Conservation (phyloP, 768 basidiomycete genomes). For the Boletus rubroflammeus region DNA sequence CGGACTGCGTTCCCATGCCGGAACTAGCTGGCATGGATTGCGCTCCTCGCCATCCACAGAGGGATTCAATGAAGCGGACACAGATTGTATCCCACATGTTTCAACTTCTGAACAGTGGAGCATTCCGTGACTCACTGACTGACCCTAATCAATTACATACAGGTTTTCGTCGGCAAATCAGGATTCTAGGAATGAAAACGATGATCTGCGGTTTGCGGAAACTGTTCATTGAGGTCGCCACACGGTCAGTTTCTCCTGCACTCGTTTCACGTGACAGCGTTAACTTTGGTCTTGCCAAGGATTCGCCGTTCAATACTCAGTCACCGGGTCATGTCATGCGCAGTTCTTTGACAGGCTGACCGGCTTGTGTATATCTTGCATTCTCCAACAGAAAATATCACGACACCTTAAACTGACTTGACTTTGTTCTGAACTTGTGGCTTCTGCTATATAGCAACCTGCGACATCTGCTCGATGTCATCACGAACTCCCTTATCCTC, state of each 20-base stretch:
- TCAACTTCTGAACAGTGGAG: too few species aligned
- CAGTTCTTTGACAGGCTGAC: neutral
- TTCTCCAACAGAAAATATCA: neutral
- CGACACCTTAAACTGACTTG: neutral
- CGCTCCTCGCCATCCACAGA: too few species aligned
- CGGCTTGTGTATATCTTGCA: neutral
- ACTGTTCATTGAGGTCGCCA: neutral
- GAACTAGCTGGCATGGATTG: too few species aligned
- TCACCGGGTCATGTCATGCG: neutral
- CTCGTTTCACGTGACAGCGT: neutral
- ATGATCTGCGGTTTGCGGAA: neutral
- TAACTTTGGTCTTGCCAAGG: neutral
- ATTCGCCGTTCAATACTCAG: neutral
- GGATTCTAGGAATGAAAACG: neutral
- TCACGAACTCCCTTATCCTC: neutral
- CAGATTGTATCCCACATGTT: too few species aligned
- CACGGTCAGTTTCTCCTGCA: neutral
- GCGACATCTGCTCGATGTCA: too few species aligned
- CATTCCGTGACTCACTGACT: neutral
- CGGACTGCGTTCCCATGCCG: too few species aligned
- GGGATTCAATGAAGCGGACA: too few species aligned
- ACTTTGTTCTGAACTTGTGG: neutral
- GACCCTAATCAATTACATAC: neutral
- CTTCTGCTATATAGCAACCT: neutral
- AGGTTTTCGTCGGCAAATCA: neutral